A percentile compares a stretch with the other conserved stretches of the same genome.
Evolutionary conservation across 805 yeast genomes (phyloP).

Genomic region (Barnettozyma populi): DNA sequence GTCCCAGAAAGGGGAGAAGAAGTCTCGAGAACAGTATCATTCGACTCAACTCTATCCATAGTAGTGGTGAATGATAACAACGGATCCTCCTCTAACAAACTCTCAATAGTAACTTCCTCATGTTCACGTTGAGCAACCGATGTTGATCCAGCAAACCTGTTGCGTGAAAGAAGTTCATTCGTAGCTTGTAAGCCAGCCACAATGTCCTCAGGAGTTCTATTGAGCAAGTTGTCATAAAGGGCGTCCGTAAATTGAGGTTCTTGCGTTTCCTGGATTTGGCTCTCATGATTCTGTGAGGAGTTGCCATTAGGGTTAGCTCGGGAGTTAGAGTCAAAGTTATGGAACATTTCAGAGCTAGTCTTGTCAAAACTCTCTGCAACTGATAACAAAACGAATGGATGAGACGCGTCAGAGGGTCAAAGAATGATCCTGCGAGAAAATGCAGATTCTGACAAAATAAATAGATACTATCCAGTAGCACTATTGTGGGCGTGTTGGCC

Average conservation of each 20-base stretch:
- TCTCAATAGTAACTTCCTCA: constrained; percentile 20
- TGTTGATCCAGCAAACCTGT: constrained; percentile 8
- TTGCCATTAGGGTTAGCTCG: neutral
- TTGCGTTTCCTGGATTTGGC: neutral
- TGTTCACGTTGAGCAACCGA: constrained; percentile 2
- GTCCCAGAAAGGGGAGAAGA: constrained; percentile 17
- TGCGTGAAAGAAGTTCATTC: constrained; percentile 9
- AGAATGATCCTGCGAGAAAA: neutral
- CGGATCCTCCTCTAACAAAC: constrained; percentile 25
- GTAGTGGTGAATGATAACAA: constrained; percentile 22
- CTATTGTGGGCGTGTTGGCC: neutral
- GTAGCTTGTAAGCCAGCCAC: constrained; percentile 17
- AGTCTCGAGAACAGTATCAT: constrained; percentile 23
- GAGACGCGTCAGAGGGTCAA: neutral
- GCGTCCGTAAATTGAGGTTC: constrained; percentile 8
- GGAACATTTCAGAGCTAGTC: neutral
- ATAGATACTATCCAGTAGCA: neutral
- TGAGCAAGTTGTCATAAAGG: constrained; percentile 10
- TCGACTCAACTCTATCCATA: constrained; percentile 24
- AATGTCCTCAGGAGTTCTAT: constrained; percentile 18
- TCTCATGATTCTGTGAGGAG: neutral
- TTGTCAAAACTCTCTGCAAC: neutral
- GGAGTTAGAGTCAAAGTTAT: neutral
- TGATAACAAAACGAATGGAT: neutral
- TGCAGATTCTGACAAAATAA: neutral